phyloP scores from a whole-genome alignment of 2,329 filamentous ascomycete species.

The Cladosporium sp. region DNA sequence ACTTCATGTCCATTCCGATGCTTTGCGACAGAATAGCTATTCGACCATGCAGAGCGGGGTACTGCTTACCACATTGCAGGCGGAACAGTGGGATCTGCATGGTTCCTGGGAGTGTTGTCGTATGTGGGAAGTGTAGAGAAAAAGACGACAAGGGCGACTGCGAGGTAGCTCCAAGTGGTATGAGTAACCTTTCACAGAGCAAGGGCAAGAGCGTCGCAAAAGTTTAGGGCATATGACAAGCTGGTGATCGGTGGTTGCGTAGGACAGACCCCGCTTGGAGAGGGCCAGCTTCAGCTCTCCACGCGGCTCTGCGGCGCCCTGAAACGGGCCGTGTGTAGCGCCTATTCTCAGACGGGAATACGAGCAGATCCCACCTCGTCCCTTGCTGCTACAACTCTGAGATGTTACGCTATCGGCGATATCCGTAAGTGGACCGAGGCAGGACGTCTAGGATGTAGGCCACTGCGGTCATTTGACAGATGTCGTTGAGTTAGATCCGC shows the following conservation, averaged over 20 bases:
- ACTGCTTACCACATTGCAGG: constrained; percentile 64
- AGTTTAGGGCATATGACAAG: not conserved
- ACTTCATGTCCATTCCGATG: constrained; percentile 17
- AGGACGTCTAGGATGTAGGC: no score
- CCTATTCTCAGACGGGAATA: not conserved
- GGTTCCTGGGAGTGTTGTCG: constrained; percentile 21
- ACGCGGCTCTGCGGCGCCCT: constrained; percentile 1
- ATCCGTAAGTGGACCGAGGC: not conserved
- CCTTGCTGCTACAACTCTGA: not conserved
- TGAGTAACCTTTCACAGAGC: not conserved
- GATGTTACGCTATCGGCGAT: not conserved
- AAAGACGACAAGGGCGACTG: not conserved
- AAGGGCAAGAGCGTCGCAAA: not conserved
- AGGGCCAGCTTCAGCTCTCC: not conserved
- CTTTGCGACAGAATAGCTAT: not conserved
- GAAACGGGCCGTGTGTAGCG: no score
- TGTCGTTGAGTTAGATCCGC: no score
- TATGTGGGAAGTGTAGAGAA: not conserved
- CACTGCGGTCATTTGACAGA: no score
- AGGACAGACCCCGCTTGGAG: not conserved
- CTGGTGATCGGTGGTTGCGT: not conserved
- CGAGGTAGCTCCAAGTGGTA: not conserved
- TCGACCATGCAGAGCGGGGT: constrained; percentile 2
- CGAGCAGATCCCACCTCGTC: not conserved
- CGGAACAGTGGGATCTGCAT: constrained; percentile 81